Evolutionary conservation across 176 grass and related monocot species (phyloP), one percentile per base, ranked within the genome.

Genomic region (Poa pratensis): DNA sequence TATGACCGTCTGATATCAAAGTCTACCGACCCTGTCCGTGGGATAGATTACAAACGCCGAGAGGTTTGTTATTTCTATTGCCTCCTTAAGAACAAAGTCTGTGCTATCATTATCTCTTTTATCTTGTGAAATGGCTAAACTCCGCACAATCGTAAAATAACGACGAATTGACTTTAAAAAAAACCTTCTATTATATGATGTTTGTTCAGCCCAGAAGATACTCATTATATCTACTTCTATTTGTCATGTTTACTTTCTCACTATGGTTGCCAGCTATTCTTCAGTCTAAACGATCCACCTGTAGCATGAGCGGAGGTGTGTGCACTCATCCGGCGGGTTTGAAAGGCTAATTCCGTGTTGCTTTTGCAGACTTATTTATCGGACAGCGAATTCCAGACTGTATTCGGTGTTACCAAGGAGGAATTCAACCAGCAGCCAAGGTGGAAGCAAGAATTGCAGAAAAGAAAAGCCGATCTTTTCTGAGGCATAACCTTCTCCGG

Each of bases 361-460:
- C 1, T 77, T 87, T 46, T 91, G 82, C 90, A 99, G 97, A 89
- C 97, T 76, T 99, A 99, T 91, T 90, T 99, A 53, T 89, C 92
- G 0, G 90, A 96, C 70, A 82, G 73, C 7, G 97, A 96, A 84
- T 99, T 99, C 84, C 68, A 94, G 79, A 91, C 69, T 35, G 76
- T 92, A 18, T 86, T 99, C 74, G 90, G 92, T 18, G 84, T 94
- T 82, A 73, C 88, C 6, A 99, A 83, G 57, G 94, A 96, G 60
- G 86, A 89, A 24, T 99, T 99, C 84, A 91, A 99, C 81, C 76
- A 90, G 76, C 97, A 96, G 59, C 97, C 97, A 70, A 91, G 92
- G 72, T 99, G 97, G 97, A 99, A 99, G 90, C 94, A 96, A 91
- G 97, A 99, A 51, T 59, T 91, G 76, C 94, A 89, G 89, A 99